These are phyloP conservation scores for Tulasnella sp. DNA, from an alignment of 768 basidiomycete genomes.

Conservation along the genomic window DNA sequence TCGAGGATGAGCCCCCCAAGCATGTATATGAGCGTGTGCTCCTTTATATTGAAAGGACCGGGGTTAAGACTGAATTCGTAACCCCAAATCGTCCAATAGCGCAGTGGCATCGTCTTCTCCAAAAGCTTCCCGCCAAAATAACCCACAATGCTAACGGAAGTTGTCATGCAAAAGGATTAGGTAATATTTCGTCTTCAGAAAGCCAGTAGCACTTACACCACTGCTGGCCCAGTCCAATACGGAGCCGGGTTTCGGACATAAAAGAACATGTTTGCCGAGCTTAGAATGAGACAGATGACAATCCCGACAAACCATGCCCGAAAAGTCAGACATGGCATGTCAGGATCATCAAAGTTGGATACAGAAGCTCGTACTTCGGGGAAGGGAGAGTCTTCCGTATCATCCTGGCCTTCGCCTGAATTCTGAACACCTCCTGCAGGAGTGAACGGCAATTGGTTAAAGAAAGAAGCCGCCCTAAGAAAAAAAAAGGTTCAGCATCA, in stretches of 20 bases:
- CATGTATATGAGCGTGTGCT: slow-evolving; percentile 87
- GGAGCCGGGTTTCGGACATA: slow-evolving; percentile 91
- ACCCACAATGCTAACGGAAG: slow-evolving; percentile 53
- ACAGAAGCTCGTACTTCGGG: slow-evolving; percentile 95
- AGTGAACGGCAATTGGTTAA: no score
- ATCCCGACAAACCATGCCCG: slow-evolving; percentile 89
- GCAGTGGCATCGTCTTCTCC: slow-evolving; percentile 80
- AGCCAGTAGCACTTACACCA: slow-evolving; percentile 47
- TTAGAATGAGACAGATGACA: slow-evolving; percentile 50
- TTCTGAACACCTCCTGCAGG: not conserved
- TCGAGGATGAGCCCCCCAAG: slow-evolving; percentile 67
- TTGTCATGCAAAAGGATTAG: not conserved
- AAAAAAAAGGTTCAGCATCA: no score
- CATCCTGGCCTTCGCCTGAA: not conserved
- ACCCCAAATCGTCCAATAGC: slow-evolving; percentile 48
- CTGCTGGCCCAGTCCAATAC: slow-evolving; percentile 69
- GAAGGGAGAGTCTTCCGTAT: slow-evolving; percentile 92
- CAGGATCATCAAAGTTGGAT: slow-evolving; percentile 98
- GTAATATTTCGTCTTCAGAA: not conserved
- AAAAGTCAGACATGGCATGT: slow-evolving; percentile 91
- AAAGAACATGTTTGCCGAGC: slow-evolving; percentile 87
- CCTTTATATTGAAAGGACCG: slow-evolving; percentile 96
- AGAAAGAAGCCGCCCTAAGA: no score
- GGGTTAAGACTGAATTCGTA: slow-evolving; percentile 80
- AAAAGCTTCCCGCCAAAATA: slow-evolving; percentile 89